These are phyloP conservation scores for Fusarium devonianum DNA, from an alignment of 2,329 filamentous ascomycete species.

Conservation along the genomic window DNA sequence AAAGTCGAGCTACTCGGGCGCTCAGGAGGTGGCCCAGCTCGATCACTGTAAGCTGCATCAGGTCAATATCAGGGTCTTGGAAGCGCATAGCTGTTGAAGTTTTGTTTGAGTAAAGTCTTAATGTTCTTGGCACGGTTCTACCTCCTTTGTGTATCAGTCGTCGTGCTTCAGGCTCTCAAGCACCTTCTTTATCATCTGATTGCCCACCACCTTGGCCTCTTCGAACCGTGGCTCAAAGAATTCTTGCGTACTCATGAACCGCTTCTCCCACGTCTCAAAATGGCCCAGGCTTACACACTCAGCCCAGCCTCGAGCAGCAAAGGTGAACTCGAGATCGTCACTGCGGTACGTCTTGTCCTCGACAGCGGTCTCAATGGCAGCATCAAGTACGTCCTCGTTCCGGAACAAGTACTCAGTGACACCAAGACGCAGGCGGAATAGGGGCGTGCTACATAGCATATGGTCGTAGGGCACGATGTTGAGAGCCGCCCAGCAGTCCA, in stretches of 20 bases:
- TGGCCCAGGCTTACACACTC: constrained; percentile 91
- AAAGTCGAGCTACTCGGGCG: not conserved
- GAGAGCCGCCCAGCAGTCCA: constrained; percentile 96
- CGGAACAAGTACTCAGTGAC: constrained; percentile 98
- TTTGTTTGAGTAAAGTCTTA: constrained; percentile 5
- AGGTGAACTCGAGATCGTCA: constrained; percentile 97
- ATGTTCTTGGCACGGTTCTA: constrained; percentile 1
- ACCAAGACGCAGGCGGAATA: constrained; percentile 95
- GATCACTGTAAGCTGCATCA: too few species aligned
- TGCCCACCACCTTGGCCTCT: constrained; percentile 86
- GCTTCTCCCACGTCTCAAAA: constrained; percentile 90
- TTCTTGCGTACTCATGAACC: constrained; percentile 86
- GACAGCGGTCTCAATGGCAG: constrained; percentile 84
- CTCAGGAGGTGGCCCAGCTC: not conserved
- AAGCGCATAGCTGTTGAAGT: constrained; percentile 6
- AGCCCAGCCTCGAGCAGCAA: constrained; percentile 94
- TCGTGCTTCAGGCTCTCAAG: constrained; percentile 73
- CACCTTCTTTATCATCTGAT: constrained; percentile 97
- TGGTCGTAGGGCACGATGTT: constrained; percentile 97
- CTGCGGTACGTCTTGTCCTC: constrained; percentile 91
- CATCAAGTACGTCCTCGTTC: constrained; percentile 79
- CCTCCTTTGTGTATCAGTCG: constrained; percentile 6
- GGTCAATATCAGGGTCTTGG: constrained; percentile 18
- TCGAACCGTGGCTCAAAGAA: constrained; percentile 93
- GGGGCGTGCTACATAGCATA: constrained; percentile 98